Evolutionary conservation across 164 flowering plant genomes (phyloP).

Genomic region (Chimonanthus praecox): DNA sequence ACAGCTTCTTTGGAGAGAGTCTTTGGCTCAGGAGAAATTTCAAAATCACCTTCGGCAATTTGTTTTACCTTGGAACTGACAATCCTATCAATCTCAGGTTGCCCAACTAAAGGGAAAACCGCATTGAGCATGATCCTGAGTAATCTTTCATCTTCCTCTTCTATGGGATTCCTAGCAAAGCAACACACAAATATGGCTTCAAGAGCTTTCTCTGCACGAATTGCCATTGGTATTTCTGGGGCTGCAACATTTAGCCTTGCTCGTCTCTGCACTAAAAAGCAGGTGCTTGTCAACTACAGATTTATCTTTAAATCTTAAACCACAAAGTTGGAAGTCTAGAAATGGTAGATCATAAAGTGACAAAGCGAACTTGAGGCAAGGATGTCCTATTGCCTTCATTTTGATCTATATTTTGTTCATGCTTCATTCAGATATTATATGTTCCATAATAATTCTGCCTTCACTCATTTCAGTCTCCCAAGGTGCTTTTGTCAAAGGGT

Average conservation of each 20-base stretch:
- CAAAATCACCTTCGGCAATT: conserved; percentile 55
- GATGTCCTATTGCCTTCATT: no score
- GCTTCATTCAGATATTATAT: no score
- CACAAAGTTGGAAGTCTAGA: background rate
- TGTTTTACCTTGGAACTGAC: conserved; percentile 50
- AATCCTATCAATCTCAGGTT: conserved; percentile 43
- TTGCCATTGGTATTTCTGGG: conserved; percentile 69
- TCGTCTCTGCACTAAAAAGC: conserved; percentile 47
- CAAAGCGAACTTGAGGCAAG: background rate
- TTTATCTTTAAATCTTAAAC: background rate
- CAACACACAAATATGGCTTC: conserved; percentile 78
- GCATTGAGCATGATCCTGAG: conserved; percentile 57
- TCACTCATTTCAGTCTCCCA: no score
- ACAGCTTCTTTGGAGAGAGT: conserved; percentile 73
- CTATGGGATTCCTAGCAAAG: conserved; percentile 65
- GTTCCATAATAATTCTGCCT: no score
- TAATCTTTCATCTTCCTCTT: conserved; percentile 72
- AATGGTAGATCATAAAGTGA: background rate
- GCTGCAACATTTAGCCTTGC: conserved; percentile 39
- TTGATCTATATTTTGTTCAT: no score
- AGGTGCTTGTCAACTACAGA: background rate
- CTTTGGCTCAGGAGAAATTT: conserved; percentile 36
- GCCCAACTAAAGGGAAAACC: conserved; percentile 68
- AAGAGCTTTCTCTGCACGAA: conserved; percentile 82
- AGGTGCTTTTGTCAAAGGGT: no score